Conservation (phyloP, 2,329 filamentous ascomycete species). For the Akanthomyces uredinophilus region DNA sequence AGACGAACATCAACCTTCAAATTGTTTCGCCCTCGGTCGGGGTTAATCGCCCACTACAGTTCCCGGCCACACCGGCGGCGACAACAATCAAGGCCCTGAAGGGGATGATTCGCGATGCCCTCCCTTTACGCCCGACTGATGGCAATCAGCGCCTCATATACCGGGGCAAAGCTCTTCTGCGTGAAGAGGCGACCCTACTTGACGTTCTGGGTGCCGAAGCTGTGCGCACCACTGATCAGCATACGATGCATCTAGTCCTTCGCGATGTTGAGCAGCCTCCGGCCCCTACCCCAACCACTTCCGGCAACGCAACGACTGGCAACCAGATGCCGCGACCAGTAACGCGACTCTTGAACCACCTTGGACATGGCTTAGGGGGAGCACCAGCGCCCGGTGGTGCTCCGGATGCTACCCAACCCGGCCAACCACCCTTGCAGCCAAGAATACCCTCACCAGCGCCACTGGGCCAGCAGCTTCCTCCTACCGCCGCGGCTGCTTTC, state of each 20-base stretch:
- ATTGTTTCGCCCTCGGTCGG: slow-evolving; percentile 55
- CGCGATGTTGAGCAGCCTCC: slow-evolving; percentile 27
- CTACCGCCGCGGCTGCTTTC: slow-evolving; percentile 18
- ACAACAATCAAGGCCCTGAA: slow-evolving; percentile 56
- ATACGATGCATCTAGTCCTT: slow-evolving; percentile 51
- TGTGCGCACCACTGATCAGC: slow-evolving; percentile 42
- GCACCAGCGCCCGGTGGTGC: slow-evolving; percentile 17
- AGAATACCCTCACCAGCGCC: slow-evolving; percentile 11
- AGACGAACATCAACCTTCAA: slow-evolving; percentile 47
- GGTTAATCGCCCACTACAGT: slow-evolving; percentile 45
- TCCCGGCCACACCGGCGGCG: slow-evolving; percentile 42
- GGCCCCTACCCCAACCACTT: slow-evolving; percentile 25
- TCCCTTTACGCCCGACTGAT: slow-evolving; percentile 46
- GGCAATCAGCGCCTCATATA: slow-evolving; percentile 57
- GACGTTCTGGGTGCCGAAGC: slow-evolving; percentile 52
- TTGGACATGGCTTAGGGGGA: neutral
- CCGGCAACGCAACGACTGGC: slow-evolving; percentile 21
- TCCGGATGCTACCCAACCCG: slow-evolving; percentile 19
- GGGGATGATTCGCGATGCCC: slow-evolving; percentile 48
- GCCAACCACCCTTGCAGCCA: slow-evolving; percentile 17
- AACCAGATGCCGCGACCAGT: slow-evolving; percentile 11
- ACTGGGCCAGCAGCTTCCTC: slow-evolving; percentile 16
- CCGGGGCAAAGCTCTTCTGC: slow-evolving; percentile 50
- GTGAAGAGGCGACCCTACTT: slow-evolving; percentile 50
- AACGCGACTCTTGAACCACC: neutral